Percentiles rank a stretch among this genome's conserved stretches.
Evolutionary conservation across 148 eudicot genomes (phyloP).

Genomic region (Camellia lanceoleosa): DNA sequence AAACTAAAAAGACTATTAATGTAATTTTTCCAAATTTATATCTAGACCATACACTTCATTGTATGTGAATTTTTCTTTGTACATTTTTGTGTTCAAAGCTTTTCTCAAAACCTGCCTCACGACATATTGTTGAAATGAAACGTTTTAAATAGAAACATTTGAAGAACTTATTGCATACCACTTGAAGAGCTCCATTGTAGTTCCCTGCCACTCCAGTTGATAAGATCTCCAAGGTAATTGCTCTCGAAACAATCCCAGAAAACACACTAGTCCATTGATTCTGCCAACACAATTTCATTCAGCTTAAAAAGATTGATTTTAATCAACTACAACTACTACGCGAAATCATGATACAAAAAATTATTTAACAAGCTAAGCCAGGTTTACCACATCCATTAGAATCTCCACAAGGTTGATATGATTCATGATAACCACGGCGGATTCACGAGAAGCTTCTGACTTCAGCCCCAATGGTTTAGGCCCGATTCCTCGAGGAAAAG

Average conservation of each 20-base stretch:
- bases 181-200: conserved; percentile 91
- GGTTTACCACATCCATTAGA: conserved; percentile 80
- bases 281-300: conserved; percentile 26
- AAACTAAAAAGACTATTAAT: too few relatives aligned
- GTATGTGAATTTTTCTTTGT: too few relatives aligned
- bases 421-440: conserved; percentile 84
- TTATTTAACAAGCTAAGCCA: neutral
- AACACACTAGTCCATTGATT: conserved; percentile 83
- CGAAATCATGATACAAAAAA: neutral
- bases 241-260: conserved; percentile 78
- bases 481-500: conserved; percentile 71
- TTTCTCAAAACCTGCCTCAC: too few relatives aligned
- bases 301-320: neutral
- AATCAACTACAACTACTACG: neutral
- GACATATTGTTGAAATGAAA: neutral
- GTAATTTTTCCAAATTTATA: too few relatives aligned
- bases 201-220: conserved; percentile 97
- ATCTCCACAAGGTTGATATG: conserved; percentile 71
- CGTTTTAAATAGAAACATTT: neutral
- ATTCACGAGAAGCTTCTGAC: conserved; percentile 82
- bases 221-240: conserved; percentile 73
- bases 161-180: conserved; percentile 39
- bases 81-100: too few relatives aligned
- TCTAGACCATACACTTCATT: too few relatives aligned
- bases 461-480: conserved; percentile 68